These are phyloP conservation scores for Stromatinia cepivora DNA, from an alignment of 2,329 filamentous ascomycete genomes.

Conservation along the genomic window DNA sequence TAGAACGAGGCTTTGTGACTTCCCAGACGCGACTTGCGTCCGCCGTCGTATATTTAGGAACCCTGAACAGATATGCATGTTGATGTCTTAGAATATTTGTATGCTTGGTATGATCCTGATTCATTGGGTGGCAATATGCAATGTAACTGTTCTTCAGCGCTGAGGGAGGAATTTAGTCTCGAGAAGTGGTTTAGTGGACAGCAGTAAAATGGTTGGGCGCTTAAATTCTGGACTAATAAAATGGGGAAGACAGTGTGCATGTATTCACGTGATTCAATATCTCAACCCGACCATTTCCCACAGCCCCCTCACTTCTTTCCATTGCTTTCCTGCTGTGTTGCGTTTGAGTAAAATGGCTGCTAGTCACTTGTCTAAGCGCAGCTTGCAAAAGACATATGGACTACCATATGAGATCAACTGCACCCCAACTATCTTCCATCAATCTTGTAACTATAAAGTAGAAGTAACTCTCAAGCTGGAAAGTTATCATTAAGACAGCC, in stretches of 20 bases:
- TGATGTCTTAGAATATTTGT: neutral
- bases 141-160: constrained; percentile 6
- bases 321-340: too few relatives aligned
- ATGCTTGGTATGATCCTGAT: neutral
- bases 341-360: too few relatives aligned
- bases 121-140: constrained; percentile 11
- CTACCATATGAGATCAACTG: too few relatives aligned
- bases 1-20: neutral
- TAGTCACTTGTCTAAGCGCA: too few relatives aligned
- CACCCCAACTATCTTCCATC: too few relatives aligned
- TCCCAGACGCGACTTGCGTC: constrained; percentile 3
- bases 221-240: neutral
- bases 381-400: too few relatives aligned
- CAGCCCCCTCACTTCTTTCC: too few relatives aligned
- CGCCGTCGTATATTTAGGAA: neutral
- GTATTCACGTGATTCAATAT: too few relatives aligned
- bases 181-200: neutral
- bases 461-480: too few relatives aligned
- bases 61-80: constrained; percentile 1
- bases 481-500: too few relatives aligned
- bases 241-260: neutral
- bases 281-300: too few relatives aligned
- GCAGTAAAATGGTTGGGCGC: constrained; percentile 2
- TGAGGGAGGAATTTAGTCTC: neutral
- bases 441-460: too few relatives aligned